Evolutionary conservation across 164 flowering plant species (phyloP).

Genomic region (Kalanchoe fedtschenkoi): DNA sequence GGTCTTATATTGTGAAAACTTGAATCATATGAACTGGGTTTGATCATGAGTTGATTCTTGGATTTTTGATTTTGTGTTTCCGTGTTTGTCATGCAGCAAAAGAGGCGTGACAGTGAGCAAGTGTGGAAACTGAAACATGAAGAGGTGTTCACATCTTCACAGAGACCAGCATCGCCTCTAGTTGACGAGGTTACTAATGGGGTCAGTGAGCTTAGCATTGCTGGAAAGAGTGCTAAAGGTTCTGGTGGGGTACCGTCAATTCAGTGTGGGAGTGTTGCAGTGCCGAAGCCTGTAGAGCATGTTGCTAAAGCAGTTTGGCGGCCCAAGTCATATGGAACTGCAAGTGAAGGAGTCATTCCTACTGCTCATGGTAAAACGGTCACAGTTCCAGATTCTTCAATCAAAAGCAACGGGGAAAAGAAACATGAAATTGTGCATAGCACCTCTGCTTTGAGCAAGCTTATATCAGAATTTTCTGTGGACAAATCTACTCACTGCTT

Average conservation of each 20-base stretch:
- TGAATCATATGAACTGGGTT: neutral
- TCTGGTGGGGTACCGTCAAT: conserved; percentile 13
- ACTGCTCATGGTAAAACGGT: conserved; percentile 16
- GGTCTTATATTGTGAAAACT: too few species aligned
- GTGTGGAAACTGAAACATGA: conserved; percentile 35
- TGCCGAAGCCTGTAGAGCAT: conserved; percentile 13
- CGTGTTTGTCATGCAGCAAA: conserved; percentile 25
- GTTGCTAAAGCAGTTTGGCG: conserved; percentile 28
- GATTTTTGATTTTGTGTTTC: neutral
- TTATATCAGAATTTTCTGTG: conserved; percentile 47
- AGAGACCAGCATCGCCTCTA: conserved; percentile 8
- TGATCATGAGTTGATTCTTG: too few species aligned
- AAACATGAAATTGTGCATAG: conserved; percentile 16
- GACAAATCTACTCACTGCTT: conserved; percentile 50
- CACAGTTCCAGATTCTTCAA: conserved; percentile 7
- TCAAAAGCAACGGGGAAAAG: conserved; percentile 11
- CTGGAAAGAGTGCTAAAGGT: conserved; percentile 19
- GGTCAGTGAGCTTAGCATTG: conserved; percentile 21
- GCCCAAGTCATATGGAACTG: conserved; percentile 54
- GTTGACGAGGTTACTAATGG: conserved; percentile 23
- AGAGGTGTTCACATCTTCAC: conserved; percentile 10
- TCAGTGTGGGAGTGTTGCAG: conserved; percentile 22
- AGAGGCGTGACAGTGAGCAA: conserved; percentile 17
- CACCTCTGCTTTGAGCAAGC: conserved; percentile 24
- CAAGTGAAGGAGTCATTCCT: conserved; percentile 21